phyloP scores from a whole-genome alignment of 2,329 filamentous ascomycete species.

The Ascochyta koolunga region DNA sequence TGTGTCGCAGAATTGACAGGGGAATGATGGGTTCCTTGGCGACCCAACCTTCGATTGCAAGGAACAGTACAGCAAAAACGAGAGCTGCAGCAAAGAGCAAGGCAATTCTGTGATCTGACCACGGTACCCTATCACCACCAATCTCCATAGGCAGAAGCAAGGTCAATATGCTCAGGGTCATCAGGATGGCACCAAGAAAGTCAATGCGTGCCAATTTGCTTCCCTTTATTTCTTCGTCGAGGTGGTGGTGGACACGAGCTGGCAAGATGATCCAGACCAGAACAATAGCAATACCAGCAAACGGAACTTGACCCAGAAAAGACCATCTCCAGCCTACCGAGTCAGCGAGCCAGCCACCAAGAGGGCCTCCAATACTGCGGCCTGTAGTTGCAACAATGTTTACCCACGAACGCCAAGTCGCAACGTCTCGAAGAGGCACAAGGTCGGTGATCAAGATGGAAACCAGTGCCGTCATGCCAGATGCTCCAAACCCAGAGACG shows the following conservation, averaged over 20 bases:
- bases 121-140: slow-evolving; percentile 52
- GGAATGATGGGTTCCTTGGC: slow-evolving; percentile 65
- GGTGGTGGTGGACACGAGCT: not conserved
- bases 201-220: slow-evolving; percentile 60
- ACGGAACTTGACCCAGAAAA: slow-evolving; percentile 63
- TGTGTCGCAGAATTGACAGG: slow-evolving; percentile 58
- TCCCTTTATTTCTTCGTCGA: not conserved
- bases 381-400: slow-evolving; percentile 59
- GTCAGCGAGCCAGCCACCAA: slow-evolving; percentile 67
- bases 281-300: slow-evolving; percentile 58
- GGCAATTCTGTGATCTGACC: slow-evolving; percentile 45
- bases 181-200: slow-evolving; percentile 61
- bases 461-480: slow-evolving; percentile 61
- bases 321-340: slow-evolving; percentile 71
- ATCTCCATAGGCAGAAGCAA: slow-evolving; percentile 57
- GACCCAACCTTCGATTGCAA: slow-evolving; percentile 49
- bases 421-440: slow-evolving; percentile 57
- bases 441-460: slow-evolving; percentile 58
- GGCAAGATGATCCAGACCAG: slow-evolving; percentile 49
- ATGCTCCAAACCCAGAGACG: slow-evolving; percentile 68
- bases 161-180: slow-evolving; percentile 52
- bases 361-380: slow-evolving; percentile 57
- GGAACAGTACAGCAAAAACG: slow-evolving; percentile 32
- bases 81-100: slow-evolving; percentile 40
- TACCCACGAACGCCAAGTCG: slow-evolving; percentile 57